Conservation (phyloP, 495 filamentous ascomycete species). For the Cercophora newfieldiana region DNA sequence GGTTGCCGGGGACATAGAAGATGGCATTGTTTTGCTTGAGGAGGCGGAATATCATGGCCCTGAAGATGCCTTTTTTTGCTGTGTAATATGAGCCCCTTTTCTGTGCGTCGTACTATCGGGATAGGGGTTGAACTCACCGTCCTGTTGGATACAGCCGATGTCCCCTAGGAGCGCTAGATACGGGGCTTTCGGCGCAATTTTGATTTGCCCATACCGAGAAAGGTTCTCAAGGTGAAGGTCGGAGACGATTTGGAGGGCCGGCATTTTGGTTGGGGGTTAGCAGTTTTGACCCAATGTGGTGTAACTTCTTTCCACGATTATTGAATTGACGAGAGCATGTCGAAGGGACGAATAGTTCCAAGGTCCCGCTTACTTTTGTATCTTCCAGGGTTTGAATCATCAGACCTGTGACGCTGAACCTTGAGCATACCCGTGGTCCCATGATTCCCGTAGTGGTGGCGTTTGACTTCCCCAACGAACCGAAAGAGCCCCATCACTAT, state of each 20-base stretch:
- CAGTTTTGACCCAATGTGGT: too few relatives aligned
- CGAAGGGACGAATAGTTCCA: too few relatives aligned
- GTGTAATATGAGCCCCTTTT: neutral
- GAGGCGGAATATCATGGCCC: slow-evolving; percentile 41
- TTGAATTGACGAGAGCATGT: too few relatives aligned
- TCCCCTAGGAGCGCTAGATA: slow-evolving; percentile 56
- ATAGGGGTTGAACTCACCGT: slow-evolving; percentile 7
- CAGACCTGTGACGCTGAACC: too few relatives aligned
- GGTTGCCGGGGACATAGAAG: slow-evolving; percentile 55
- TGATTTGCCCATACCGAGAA: slow-evolving; percentile 46
- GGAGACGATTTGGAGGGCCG: slow-evolving; percentile 50
- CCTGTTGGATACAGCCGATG: slow-evolving; percentile 37
- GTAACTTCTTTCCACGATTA: too few relatives aligned
- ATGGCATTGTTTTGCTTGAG: slow-evolving; percentile 45
- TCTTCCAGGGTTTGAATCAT: too few relatives aligned
- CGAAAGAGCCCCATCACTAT: too few relatives aligned
- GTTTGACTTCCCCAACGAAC: too few relatives aligned
- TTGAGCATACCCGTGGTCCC: too few relatives aligned
- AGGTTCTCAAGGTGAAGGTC: slow-evolving; percentile 54
- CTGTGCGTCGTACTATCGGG: slow-evolving; percentile 24
- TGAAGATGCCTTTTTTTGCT: slow-evolving; percentile 28
- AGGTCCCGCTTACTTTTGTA: too few relatives aligned
- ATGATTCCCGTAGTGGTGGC: too few relatives aligned
- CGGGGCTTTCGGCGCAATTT: slow-evolving; percentile 33
- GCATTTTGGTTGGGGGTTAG: neutral